A percentile compares a stretch with the other conserved stretches of the same genome.
Conservation (phyloP, 495 filamentous ascomycete genomes). For the Clavariopsis aquatica region DNA sequence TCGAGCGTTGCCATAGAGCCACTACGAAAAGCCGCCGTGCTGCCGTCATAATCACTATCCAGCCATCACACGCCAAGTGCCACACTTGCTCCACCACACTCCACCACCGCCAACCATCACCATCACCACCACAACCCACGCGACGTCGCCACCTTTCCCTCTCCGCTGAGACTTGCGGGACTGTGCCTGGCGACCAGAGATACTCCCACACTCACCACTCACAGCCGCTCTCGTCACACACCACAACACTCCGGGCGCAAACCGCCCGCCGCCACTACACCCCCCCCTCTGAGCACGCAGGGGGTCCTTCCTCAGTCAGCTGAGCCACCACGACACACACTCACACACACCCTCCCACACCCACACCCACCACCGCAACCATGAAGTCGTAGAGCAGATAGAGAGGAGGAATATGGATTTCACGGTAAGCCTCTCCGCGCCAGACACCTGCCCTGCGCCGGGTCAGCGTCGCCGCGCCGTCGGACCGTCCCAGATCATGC, state of each 20-base stretch:
- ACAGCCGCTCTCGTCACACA: slow-evolving; percentile 20
- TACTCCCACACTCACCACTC: slow-evolving; percentile 24
- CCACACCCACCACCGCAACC: slow-evolving; percentile 20
- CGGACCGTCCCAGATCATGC: slow-evolving; percentile 11
- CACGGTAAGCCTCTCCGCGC: slow-evolving; percentile 33
- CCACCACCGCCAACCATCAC: slow-evolving; percentile 1
- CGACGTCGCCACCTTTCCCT: slow-evolving; percentile 15
- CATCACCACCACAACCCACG: too few relatives aligned
- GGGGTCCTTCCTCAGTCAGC: slow-evolving; percentile 25
- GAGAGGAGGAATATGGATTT: slow-evolving; percentile 39
- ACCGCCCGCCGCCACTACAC: slow-evolving; percentile 10
- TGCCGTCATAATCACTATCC: not conserved
- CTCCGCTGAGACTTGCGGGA: slow-evolving; percentile 27
- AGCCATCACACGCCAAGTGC: not conserved
- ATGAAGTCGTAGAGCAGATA: slow-evolving; percentile 28
- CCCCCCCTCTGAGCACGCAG: slow-evolving; percentile 29
- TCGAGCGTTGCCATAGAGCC: not conserved
- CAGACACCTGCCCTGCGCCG: slow-evolving; percentile 2
- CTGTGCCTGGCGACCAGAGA: slow-evolving; percentile 26
- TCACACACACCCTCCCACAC: slow-evolving; percentile 29
- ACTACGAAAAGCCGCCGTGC: not conserved
- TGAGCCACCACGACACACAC: slow-evolving; percentile 27
- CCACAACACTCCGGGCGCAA: slow-evolving; percentile 28
- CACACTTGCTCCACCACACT: slow-evolving; percentile 10
- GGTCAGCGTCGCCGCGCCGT: slow-evolving; percentile 16